Evolutionary conservation across 208 protist genomes (phyloP), one percentile per base, ranked within the genome.

Genomic region (Trypanosoma avium): DNA sequence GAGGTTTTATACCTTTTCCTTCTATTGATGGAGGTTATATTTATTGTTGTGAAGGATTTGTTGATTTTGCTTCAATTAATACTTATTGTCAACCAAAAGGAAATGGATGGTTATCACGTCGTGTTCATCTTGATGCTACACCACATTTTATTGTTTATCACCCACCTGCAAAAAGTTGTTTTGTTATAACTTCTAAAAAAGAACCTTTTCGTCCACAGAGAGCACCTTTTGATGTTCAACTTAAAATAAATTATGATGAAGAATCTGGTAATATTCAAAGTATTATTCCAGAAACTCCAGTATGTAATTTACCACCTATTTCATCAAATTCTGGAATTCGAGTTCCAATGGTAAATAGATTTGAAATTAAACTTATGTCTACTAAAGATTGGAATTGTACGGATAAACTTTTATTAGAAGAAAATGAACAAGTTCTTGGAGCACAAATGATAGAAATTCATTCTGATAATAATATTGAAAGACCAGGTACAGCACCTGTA

Each of bases 191-290:
- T 17, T 91, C 90, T 19, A 50, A 63, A 12, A 75, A 70, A 42
- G 62, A 88, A 35, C 77, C 86, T 4, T 96, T 87, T 73, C 33
- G 79, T 1, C 83, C 81, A 36, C 72, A 79, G 50, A 73, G 74
- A 33, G 86, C 90, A 10, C 70, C 86, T 36, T 96, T 96, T 60
- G 90, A 96, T 42, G 76, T 96, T 40, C 79, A 90, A 43, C 74
- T 93, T 54, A 71, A 79, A 26, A 81, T 72, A 79, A 35, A 65
- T 22, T 30, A 75, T 35, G 73, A 81, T 36, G 81, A 86, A 43
- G 86, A 96, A 38, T 71, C 13, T 8, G 54, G 54, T 21, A 40
- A 79, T 7, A 74, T 80, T 67, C 68, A 74, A 13, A 75, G 75
- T 24, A 26, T 73, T 22, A 65, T 76, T 19, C 54, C 83, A 0